Conservation (phyloP, 2,329 filamentous ascomycete genomes). For the Trichoderma arundinaceum region DNA sequence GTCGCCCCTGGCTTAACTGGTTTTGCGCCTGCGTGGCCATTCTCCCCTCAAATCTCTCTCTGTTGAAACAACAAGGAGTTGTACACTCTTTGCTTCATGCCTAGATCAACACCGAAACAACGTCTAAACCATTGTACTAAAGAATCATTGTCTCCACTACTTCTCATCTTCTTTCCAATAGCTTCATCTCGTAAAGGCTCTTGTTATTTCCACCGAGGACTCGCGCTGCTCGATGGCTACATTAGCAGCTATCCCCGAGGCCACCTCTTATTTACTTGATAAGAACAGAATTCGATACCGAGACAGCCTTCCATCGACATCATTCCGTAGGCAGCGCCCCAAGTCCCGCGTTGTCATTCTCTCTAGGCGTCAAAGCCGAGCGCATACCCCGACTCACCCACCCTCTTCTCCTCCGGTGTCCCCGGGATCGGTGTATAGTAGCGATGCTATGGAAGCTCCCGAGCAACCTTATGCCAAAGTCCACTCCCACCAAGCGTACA, state of each 20-base stretch:
- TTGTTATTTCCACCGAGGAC: slow-evolving; percentile 19
- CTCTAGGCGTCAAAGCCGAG: slow-evolving; percentile 38
- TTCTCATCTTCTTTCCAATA: slow-evolving; percentile 37
- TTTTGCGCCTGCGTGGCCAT: neutral
- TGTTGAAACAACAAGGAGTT: slow-evolving; percentile 9
- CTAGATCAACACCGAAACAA: slow-evolving; percentile 17
- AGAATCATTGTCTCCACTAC: slow-evolving; percentile 29
- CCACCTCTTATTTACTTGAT: slow-evolving; percentile 35
- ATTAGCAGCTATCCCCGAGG: slow-evolving; percentile 40
- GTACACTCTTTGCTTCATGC: slow-evolving; percentile 8
- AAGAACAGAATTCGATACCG: slow-evolving; percentile 31
- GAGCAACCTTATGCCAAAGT: neutral
- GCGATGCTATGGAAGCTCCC: neutral
- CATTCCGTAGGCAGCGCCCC: slow-evolving; percentile 35
- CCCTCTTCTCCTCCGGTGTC: slow-evolving; percentile 7
- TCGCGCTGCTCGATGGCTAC: slow-evolving; percentile 39
- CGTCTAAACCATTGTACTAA: slow-evolving; percentile 31
- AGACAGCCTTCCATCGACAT: slow-evolving; percentile 29
- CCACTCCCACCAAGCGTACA: neutral
- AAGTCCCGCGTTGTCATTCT: slow-evolving; percentile 40
- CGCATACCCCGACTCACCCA: slow-evolving; percentile 34
- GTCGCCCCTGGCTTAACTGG: neutral
- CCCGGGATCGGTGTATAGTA: slow-evolving; percentile 11
- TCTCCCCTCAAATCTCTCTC: slow-evolving; percentile 7
- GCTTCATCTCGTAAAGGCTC: slow-evolving; percentile 34